A percentile compares a stretch with the other conserved stretches of the same genome.
phyloP scores from a whole-genome alignment of 371 early-diverging fungal species.

The Capillidium rhysosporum region DNA sequence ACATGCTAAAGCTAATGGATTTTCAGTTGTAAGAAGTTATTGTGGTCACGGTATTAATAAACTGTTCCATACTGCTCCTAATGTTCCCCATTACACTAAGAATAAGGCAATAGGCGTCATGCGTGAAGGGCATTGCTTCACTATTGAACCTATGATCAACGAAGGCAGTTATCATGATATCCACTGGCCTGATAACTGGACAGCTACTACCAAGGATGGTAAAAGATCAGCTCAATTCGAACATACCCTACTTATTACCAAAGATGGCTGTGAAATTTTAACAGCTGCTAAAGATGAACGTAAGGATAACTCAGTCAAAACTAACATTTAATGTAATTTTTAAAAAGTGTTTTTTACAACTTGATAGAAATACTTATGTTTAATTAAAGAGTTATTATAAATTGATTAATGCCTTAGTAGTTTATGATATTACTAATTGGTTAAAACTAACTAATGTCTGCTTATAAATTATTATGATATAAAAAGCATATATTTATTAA shows the following conservation, averaged over 20 bases:
- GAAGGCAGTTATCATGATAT: conserved; percentile 50
- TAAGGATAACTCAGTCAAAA: background rate
- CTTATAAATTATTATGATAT: too few relatives aligned
- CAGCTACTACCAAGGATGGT: conserved; percentile 78
- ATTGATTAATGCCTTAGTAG: too few relatives aligned
- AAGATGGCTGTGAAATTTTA: conserved; percentile 80
- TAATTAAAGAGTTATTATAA: too few relatives aligned
- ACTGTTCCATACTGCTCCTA: conserved; percentile 73
- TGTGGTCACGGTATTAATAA: conserved; percentile 84
- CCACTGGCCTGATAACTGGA: conserved; percentile 83
- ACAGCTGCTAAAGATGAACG: background rate
- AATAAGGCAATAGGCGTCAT: conserved; percentile 88
- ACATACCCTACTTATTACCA: conserved; percentile 86
- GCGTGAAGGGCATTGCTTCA: conserved; percentile 86
- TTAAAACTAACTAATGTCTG: too few relatives aligned
- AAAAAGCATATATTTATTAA: too few relatives aligned
- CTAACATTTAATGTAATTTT: too few relatives aligned
- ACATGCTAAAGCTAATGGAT: conserved; percentile 57
- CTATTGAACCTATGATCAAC: conserved; percentile 95
- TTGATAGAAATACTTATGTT: too few relatives aligned
- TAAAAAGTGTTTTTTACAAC: too few relatives aligned
- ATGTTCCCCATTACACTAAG: conserved; percentile 80
- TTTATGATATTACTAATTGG: too few relatives aligned
- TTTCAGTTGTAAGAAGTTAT: conserved; percentile 80
- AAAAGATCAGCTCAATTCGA: conserved; percentile 97